Evolutionary conservation across 2,329 filamentous ascomycete species (phyloP), one percentile per base, ranked within the genome.

Genomic region (Davidsoniella virescens): DNA sequence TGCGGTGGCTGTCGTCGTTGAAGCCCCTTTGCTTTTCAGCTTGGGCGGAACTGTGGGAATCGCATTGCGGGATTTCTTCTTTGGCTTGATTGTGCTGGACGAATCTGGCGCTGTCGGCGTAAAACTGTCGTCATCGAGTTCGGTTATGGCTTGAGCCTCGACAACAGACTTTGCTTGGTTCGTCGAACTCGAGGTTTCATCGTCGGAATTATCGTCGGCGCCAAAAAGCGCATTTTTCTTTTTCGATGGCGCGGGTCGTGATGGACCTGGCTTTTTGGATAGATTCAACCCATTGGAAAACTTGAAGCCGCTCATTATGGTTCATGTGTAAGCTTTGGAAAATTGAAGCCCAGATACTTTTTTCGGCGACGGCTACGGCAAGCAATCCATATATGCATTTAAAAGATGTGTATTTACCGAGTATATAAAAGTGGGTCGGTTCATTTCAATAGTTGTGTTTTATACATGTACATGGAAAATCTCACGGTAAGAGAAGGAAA

Each of bases 211-310:
- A 54, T 70, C 71, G 54, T 73, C 72, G 54, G 72, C 73, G 54
- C 75, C 76, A 56, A 84, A 78, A 54, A 77, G 69, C 1, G 71
- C 65, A 59, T 73, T 78, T 56, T 70, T 65, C 57, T 70, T 75
- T 57, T 70, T 75, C 1, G 65, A 60, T 2, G 70, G 69, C 26
- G 65, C 64, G 4, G 71, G 64, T 57, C 75, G 78, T 2, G 69
- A 63, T 53, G 64, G 63, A 50, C 64, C 65, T 2, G 69, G 60
- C 62, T 81, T 84, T 59, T 78, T 80, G 46, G 70, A 64, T 42
- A 78, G 57, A 58, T 75, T 82, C 38, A 84, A 69, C 47, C 79
- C 80, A 56, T 71, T 71, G 38, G 69, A 67, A 18, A 73, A 57
- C 18, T 60, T 63, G n/a, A 68, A 67, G 53, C 70, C 72, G 60